phyloP scores from a whole-genome alignment of 768 basidiomycete species.

The Leccinum rimulosum region DNA sequence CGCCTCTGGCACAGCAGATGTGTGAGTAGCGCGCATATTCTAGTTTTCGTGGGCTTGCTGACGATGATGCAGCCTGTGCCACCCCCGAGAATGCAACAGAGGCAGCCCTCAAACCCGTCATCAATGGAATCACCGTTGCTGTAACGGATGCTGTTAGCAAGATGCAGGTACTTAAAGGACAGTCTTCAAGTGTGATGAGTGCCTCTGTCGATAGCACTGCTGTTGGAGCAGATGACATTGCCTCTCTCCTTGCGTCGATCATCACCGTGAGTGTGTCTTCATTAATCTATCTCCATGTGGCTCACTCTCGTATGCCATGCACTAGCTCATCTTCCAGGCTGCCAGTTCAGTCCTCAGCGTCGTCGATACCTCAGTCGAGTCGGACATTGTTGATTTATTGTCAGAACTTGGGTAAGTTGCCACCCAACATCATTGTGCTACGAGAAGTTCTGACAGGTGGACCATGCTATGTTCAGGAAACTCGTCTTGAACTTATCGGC shows the following conservation, averaged over 20 bases:
- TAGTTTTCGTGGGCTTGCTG: neutral
- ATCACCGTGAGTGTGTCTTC: constrained; percentile 7
- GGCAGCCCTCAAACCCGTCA: constrained; percentile 1
- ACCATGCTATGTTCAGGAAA: neutral
- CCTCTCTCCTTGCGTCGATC: neutral
- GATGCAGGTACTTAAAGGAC: constrained; percentile 6
- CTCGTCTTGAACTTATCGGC: constrained; percentile 4
- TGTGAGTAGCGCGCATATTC: neutral
- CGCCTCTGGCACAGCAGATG: constrained; percentile 9
- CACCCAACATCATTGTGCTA: neutral
- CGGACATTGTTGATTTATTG: neutral
- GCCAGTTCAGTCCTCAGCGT: constrained; percentile 3
- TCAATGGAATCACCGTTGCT: constrained; percentile 6
- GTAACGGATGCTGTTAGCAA: constrained; percentile 4
- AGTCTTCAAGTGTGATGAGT: neutral
- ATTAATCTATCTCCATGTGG: no score
- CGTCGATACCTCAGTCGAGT: neutral
- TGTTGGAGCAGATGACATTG: constrained; percentile 2
- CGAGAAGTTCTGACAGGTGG: neutral
- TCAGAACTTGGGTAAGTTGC: constrained; percentile 3
- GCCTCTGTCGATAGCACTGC: constrained; percentile 5
- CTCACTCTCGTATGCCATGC: neutral
- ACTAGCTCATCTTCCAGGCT: constrained; percentile 13
- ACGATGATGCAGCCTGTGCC: constrained; percentile 9
- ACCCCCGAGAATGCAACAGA: constrained; percentile 11